Base-by-base conservation (phyloP, 208 protist genomes). In the Crithidia sp. region DNA sequence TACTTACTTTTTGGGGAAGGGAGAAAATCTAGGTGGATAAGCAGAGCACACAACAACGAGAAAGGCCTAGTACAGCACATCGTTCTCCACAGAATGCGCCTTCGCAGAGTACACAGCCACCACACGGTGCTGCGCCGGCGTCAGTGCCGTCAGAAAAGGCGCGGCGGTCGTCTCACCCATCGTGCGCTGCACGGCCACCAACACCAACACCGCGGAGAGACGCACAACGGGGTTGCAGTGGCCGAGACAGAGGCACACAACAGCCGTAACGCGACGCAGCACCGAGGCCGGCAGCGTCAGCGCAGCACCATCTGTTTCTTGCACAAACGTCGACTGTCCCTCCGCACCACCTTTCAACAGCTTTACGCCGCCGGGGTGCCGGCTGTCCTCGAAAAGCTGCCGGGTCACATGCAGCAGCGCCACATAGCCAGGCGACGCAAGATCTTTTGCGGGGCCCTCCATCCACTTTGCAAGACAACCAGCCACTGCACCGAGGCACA, bases 201-300 rank as follows among this genome's bases (percentile, higher is more conserved):
- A 54, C 12, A 71, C 62, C 52, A 81, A 45, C 50, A 75, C 69
- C 6, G 76, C 59, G 2, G 74, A 56, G 0, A 68, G 76, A 2
- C 88, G 83, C 64, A 92, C 87, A 28, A 81, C 77, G 10, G 81
- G 69, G 13, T 79, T 76, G 45, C 58, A 81, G 74, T 92, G 90
- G 2, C 55, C 53, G 3, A 87, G 17, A 45, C 79, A 85, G 40
- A 49, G 59, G 43, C 77, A 52, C n/a, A 88, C 49, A 12, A 81
- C 67, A 13, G 45, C 50, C 7, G 74, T 60, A 16, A 88, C 74
- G 12, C 90, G 87, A 7, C 74, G 67, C 13, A 91, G 40, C 4
- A 85, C 80, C 2, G 79, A 45, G 28, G 82, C 66, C 17, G 82
- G 81, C 53, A 92, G 44, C 50, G 66, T 68, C 14, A 62, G n/a